Conservation (phyloP, 495 filamentous ascomycete species). For the Penicillium bovifimosum region DNA sequence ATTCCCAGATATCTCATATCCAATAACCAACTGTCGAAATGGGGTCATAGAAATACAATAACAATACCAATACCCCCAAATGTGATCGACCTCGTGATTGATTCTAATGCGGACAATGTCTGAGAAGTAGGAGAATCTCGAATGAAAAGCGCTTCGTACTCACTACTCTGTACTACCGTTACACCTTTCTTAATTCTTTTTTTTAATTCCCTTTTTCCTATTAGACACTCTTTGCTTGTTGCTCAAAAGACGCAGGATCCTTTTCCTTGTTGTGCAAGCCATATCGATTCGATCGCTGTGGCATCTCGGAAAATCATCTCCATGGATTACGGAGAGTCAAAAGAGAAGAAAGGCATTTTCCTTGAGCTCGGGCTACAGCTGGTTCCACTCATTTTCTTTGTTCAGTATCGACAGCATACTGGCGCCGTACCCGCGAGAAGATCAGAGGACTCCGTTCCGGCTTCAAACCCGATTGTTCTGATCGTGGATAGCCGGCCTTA, state of each 20-base stretch:
- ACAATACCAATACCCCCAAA: conserved; percentile 7
- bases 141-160: conserved; percentile 1
- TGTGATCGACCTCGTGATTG: conserved; percentile 9
- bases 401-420: conserved; percentile 3
- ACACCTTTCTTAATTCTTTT: conserved; percentile 2
- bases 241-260: conserved; percentile 19
- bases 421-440: conserved; percentile 19
- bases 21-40: background rate
- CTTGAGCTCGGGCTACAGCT: background rate
- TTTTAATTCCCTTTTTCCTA: background rate
- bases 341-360: background rate
- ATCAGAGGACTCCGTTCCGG: conserved; percentile 10
- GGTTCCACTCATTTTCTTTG: conserved; percentile 13
- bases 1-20: background rate
- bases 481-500: conserved; percentile 6
- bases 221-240: conserved; percentile 2
- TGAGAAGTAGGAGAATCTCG: background rate
- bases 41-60: background rate
- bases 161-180: conserved; percentile 23
- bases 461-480: conserved; percentile 8
- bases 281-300: conserved; percentile 20
- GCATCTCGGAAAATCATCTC: conserved; percentile 20
- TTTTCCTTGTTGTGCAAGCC: conserved; percentile 13
- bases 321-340: background rate
- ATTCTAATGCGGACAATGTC: background rate